Base-by-base conservation (phyloP, 768 basidiomycete species). In the Mycena albidolilacea region DNA sequence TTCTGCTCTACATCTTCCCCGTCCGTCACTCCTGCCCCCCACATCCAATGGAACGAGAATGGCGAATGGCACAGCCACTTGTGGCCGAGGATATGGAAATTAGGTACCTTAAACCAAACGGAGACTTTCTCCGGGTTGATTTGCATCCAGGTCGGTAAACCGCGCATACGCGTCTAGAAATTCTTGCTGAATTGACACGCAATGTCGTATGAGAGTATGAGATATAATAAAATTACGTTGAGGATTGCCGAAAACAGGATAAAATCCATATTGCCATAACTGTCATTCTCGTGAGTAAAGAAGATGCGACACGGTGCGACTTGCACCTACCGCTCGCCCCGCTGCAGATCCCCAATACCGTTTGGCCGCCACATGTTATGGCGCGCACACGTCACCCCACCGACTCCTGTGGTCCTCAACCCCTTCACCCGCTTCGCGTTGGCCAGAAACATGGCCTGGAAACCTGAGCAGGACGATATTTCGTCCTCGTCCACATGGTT, bases 381-480 rank as follows among this genome's bases (percentile, higher is more conserved):
- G 23, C 23, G 23, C 23, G 23, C 23, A 2, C 23, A 23, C 23
- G 23, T 23, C 23, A 23, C 23, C 23, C 23, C 23, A 2, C 23
- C 23, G 23, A 23, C 23, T 23, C 23, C 23, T 23, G 23, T 23
- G 23, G 23, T 23, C 23, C 23, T 23, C 23, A 23, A 23, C 23
- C 23, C 23, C 23, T 23, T 23, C 23, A 23, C 46, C 1, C 64
- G 52, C 57, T 73, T 73, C 9, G n/a, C 7, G 41, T 66, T 48
- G 2, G 64, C 65, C 39, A 67, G 38, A 30, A 60, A 64, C 44
- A 69, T 60, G 0, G 74, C 74, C 14, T 65, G 71, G 41, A 75
- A 72, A 0, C 67, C 71, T 5, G 62, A 69, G 41, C 66, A 75
- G 4, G 46, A 30, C 11, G 38, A 35, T 8, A 75, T 69, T 21